These are phyloP conservation scores for Pascua guehoae DNA, from an alignment of 1,284 basidiomycete species.

Conservation along the genomic window DNA sequence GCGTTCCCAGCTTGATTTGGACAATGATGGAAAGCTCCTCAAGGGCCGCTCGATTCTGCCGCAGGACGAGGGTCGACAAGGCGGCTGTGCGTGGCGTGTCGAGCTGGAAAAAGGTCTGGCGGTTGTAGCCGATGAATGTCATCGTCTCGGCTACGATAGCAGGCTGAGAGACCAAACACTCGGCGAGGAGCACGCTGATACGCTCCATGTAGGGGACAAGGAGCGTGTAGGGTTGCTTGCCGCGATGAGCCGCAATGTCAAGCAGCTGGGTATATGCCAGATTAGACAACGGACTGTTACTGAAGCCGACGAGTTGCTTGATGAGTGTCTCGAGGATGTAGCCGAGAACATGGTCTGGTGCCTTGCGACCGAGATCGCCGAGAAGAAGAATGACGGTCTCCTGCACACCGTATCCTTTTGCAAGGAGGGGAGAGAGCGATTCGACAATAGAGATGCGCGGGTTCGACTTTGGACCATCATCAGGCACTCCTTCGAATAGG, in stretches of 20 bases:
- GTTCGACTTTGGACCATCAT: no score
- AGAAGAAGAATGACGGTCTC: slow-evolving; percentile 29
- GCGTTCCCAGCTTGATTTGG: slow-evolving; percentile 54
- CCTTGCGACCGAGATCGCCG: slow-evolving; percentile 52
- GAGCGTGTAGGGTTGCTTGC: slow-evolving; percentile 66
- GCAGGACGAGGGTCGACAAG: slow-evolving; percentile 67
- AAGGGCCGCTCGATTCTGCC: slow-evolving; percentile 55
- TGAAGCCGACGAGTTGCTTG: slow-evolving; percentile 60
- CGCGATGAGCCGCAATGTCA: slow-evolving; percentile 49
- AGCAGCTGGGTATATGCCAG: slow-evolving; percentile 69
- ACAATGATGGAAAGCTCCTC: slow-evolving; percentile 53
- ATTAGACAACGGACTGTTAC: slow-evolving; percentile 65
- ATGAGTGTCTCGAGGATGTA: slow-evolving; percentile 64
- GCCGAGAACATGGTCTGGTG: slow-evolving; percentile 57
- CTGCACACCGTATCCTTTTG: slow-evolving; percentile 3
- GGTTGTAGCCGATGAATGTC: slow-evolving; percentile 37
- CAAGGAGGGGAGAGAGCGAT: no score
- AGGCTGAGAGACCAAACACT: slow-evolving; percentile 60
- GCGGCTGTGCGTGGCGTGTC: slow-evolving; percentile 62
- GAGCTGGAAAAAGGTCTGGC: slow-evolving; percentile 59
- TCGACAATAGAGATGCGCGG: no score
- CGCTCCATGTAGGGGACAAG: slow-evolving; percentile 66
- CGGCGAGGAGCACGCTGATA: slow-evolving; percentile 65
- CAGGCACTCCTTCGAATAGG: no score
- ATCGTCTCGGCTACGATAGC: slow-evolving; percentile 39